Evolutionary conservation across 164 flowering plant genomes (phyloP), one percentile per base, ranked within the genome.

Genomic region (Aristolochia contorta): DNA sequence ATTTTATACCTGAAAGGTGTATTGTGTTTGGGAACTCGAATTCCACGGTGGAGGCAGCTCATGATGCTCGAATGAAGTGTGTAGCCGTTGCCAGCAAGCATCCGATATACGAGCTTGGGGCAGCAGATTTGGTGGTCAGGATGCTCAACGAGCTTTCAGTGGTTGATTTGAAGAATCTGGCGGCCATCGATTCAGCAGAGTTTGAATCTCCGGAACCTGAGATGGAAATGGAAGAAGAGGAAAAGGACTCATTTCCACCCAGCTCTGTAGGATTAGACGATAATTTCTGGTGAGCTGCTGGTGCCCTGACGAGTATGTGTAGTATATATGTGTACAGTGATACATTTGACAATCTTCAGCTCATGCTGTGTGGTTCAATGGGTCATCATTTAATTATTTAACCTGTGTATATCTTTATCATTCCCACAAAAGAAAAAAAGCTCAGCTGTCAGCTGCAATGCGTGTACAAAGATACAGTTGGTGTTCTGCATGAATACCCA

Each of bases 1-100:
- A 86, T 13, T 84, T 82, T 72, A 84, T 86, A 67, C 94, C 97
- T 0, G 96, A 93, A 54, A 65, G 99, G 53, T 90, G 97, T 70
- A 93, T 93, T 66, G 96, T 93, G 65, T 86, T 93, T 76, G 99
- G 99, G 54, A 93, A 85, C 71, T 90, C 99, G 0, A 93, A 90
- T 61, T 84, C 75, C 18, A 90, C 92, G 0, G 84, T 93, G 56
- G 97, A 93, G 79, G 99, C 97, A 59, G 97, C 97, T 0, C 99
- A 84, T 67, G 99, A 93, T 79, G 92, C 84, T 1, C 75, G 75
- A 22, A 93, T 93, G 99, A 93, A 90, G 73, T 93, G 99, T 70
- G 91, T 93, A 27, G 99, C 92, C 27, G 91, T 93, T 51, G 96
- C 97, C 19, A 86, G 96, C 74, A 93, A 88, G 74, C 99, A 87